Percentiles rank a stretch among this genome's conserved stretches.
These are phyloP conservation scores for Entomortierella parvispora DNA, from an alignment of 192 early-diverging fungal genomes.

Conservation along the genomic window DNA sequence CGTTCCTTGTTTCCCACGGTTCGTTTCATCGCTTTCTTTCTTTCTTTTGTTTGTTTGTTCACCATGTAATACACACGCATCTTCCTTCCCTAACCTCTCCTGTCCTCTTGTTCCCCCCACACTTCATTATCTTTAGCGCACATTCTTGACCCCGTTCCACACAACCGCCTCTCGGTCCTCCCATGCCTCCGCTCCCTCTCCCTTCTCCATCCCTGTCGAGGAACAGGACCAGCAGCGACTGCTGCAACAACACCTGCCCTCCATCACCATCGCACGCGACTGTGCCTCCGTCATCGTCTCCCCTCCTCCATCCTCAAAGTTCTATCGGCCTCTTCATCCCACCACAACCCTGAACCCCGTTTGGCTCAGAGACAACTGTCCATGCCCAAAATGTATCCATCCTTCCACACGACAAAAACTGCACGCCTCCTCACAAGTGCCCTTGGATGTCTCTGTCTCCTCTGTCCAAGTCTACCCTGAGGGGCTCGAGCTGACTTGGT, in stretches of 20 bases:
- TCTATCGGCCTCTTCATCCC: neutral
- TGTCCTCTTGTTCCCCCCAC: too few species aligned
- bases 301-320: neutral
- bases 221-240: neutral
- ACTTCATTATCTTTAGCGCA: too few species aligned
- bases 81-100: too few species aligned
- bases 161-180: neutral
- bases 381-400: slow-evolving; percentile 60
- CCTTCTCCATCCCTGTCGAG: neutral
- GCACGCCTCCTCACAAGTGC: slow-evolving; percentile 59
- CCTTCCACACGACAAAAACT: slow-evolving; percentile 61
- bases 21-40: too few species aligned
- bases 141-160: neutral
- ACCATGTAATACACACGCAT: too few species aligned
- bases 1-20: too few species aligned
- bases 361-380: slow-evolving; percentile 70
- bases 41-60: neutral
- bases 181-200: neutral
- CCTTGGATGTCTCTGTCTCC: slow-evolving; percentile 51
- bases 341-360: slow-evolving; percentile 11
- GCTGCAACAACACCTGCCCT: neutral
- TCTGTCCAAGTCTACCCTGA: slow-evolving; percentile 23
- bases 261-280: slow-evolving; percentile 3
- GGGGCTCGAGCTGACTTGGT: slow-evolving; percentile 54
- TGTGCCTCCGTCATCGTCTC: slow-evolving; percentile 7